Evolutionary conservation across 805 yeast genomes (phyloP).

Genomic region (Suhomyces kilbournensis): DNA sequence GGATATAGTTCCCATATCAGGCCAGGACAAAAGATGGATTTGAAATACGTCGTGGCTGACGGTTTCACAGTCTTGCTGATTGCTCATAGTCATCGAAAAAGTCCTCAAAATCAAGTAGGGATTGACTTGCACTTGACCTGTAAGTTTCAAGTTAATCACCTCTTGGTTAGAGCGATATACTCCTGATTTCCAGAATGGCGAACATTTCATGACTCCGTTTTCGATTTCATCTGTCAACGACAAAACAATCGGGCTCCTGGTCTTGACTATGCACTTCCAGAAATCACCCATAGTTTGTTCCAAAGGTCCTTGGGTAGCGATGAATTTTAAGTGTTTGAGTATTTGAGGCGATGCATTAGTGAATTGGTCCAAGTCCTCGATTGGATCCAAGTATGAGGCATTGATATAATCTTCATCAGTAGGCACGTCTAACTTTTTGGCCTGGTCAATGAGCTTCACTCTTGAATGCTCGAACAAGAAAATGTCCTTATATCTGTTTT

Average conservation of each 20-base stretch:
- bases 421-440: conserved; percentile 17
- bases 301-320: conserved; percentile 91
- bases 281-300: conserved; percentile 73
- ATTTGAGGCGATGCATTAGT: conserved; percentile 7
- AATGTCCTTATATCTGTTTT: conserved; percentile 80
- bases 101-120: conserved; percentile 13
- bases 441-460: conserved; percentile 49
- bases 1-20: conserved; percentile 68
- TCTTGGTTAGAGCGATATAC: conserved; percentile 35
- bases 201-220: conserved; percentile 75
- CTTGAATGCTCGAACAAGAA: conserved; percentile 84
- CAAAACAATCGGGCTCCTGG: conserved; percentile 62
- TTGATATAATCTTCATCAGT: conserved; percentile 64
- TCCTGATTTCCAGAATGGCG: conserved; percentile 72
- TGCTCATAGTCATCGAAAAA: conserved; percentile 13
- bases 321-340: conserved; percentile 28
- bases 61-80: not conserved
- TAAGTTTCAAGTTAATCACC: conserved; percentile 18
- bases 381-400: conserved; percentile 64
- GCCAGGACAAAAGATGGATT: conserved; percentile 78
- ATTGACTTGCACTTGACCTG: not conserved
- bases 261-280: conserved; percentile 72
- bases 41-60: conserved; percentile 55
- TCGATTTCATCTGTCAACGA: conserved; percentile 77
- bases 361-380: conserved; percentile 9